A percentile compares a stretch with the other conserved stretches of the same genome.
Conservation (phyloP, 2,329 filamentous ascomycete genomes). For the Trichoderma aggressivum region DNA sequence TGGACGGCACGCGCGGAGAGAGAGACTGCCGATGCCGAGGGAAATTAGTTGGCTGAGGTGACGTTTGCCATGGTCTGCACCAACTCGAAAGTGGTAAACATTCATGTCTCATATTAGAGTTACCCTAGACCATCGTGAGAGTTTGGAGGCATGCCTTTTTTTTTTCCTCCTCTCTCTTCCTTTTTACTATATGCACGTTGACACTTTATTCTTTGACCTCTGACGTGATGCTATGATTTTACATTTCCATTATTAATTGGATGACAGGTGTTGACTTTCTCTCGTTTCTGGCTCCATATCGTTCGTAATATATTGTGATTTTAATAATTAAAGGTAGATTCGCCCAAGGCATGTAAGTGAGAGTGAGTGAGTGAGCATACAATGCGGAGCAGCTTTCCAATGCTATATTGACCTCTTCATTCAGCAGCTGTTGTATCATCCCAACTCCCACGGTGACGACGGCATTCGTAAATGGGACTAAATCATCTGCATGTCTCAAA, state of each 20-base stretch:
- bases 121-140: constrained; percentile 13
- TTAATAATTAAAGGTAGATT: background rate
- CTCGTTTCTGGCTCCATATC: background rate
- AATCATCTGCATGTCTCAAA: background rate
- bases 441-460: background rate
- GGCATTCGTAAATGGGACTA: background rate
- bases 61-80: background rate
- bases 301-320: background rate
- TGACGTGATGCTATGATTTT: background rate
- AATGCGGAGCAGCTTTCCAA: background rate
- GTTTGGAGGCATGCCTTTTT: background rate
- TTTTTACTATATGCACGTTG: background rate
- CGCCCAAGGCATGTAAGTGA: background rate
- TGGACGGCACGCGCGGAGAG: background rate
- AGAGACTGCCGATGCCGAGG: background rate
- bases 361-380: no score
- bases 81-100: background rate
- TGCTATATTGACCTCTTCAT: background rate
- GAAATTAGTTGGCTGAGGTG: background rate
- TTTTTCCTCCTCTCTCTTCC: background rate
- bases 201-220: background rate
- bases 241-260: background rate
- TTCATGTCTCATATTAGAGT: background rate
- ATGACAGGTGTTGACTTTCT: background rate
- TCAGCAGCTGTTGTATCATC: background rate